Evolutionary conservation across 306 rosid species (phyloP), one percentile per base, ranked within the genome.

Genomic region (Malus asiatica): DNA sequence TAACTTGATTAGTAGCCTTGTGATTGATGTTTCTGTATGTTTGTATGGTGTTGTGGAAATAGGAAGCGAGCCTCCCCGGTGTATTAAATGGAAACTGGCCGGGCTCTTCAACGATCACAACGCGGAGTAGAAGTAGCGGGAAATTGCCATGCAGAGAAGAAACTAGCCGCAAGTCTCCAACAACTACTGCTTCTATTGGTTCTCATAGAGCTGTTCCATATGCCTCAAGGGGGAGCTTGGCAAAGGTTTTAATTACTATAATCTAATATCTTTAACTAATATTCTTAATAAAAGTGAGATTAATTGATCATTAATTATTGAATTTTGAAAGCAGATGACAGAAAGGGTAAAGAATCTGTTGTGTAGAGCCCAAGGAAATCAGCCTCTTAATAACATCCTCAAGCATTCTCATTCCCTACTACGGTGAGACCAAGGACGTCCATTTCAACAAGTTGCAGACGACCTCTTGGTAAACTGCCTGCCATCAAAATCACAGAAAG

Each of bases 41-140:
- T 48, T 48, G 55, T 48, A 6, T 15, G 55, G 20, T 48, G 20
- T 15, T 48, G 55, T 15, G 55, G 55, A 6, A 48, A 14, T 40
- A 92, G 98, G 98, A 92, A 83, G 86, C 98, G 38, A 95, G 87
- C 80, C 96, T 95, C 52, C 97, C 98, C 20, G 84, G 85, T 79
- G 53, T 79, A 68, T 79, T 84, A 79, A 80, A 80, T 18, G 77
- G 77, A 22, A 85, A 85, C 77, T 80, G 89, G 90, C 59, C 80
- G 45, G 87, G 82, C 40, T 84, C 85, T 67, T 72, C 96, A 27
- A 71, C 83, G 23, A 66, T 86, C 20, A 85, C 78, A 81, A 94
- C 97, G 11, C 79, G 97, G 81, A 94, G 94, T 83, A 83, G 85
- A 92, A 82, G 79, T 14, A 82, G 80, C 19, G 92, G 89, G 38